Percentiles rank a stretch among this genome's conserved stretches.
Evolutionary conservation across 495 filamentous ascomycete genomes (phyloP).

Genomic region (Elasticomyces elasticus): DNA sequence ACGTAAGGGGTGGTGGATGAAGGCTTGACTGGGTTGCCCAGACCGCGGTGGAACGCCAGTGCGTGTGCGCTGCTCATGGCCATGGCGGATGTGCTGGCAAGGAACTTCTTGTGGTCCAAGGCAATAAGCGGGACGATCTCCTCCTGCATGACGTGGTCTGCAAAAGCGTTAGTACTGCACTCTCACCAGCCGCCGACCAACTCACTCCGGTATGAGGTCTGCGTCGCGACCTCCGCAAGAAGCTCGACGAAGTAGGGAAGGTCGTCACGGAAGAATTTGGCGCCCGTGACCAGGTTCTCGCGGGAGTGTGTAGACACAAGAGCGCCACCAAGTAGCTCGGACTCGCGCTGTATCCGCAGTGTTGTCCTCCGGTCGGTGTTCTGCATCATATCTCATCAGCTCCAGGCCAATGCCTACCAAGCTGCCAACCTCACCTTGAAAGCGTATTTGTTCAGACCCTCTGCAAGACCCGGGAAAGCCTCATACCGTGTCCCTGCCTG

Average conservation of each 20-base stretch:
- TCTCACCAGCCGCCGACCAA: not conserved
- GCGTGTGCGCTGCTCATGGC: conserved; percentile 79
- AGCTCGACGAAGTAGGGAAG: conserved; percentile 97
- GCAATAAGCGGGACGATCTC: conserved; percentile 65
- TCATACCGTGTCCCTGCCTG: conserved; percentile 91
- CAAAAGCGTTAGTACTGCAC: not conserved
- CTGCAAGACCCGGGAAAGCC: conserved; percentile 74
- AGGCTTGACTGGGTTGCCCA: conserved; percentile 66
- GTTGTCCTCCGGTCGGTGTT: conserved; percentile 76
- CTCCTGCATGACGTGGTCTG: conserved; percentile 82
- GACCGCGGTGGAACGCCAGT: conserved; percentile 87
- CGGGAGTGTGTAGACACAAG: conserved; percentile 76
- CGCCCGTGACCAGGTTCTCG: conserved; percentile 81
- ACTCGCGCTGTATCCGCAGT: conserved; percentile 84
- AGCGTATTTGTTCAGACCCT: conserved; percentile 83
- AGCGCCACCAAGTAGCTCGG: conserved; percentile 84
- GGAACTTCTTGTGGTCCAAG: conserved; percentile 57
- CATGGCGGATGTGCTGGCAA: conserved; percentile 54
- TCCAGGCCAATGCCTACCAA: not conserved
- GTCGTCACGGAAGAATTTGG: conserved; percentile 89
- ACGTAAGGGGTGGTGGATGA: conserved; percentile 55
- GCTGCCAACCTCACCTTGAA: conserved; percentile 61
- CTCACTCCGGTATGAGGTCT: conserved; percentile 59
- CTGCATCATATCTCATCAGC: conserved; percentile 37
- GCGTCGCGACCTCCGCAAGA: conserved; percentile 77